Evolutionary conservation across 2,329 filamentous ascomycete species (phyloP).

Genomic region (Fusarium sp.): DNA sequence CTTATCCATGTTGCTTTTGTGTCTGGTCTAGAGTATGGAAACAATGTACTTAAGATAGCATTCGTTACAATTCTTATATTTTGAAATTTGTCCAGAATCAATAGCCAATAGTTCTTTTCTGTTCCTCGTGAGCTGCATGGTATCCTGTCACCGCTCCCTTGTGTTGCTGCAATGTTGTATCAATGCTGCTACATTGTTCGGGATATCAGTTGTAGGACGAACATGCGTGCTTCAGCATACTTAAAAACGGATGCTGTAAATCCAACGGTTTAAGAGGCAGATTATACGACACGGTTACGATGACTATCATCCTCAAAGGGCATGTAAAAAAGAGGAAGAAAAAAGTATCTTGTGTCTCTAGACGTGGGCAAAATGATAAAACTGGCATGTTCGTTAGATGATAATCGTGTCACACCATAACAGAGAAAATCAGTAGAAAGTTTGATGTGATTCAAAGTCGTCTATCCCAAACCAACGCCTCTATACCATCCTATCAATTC

Average conservation of each 20-base stretch:
- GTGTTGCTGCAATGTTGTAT: not conserved
- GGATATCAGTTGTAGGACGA: no score
- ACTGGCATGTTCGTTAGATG: not conserved
- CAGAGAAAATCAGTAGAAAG: slow-evolving; percentile 18
- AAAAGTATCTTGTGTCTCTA: not conserved
- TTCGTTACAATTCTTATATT: slow-evolving; percentile 6
- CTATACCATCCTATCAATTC: slow-evolving; percentile 41
- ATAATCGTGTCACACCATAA: not conserved
- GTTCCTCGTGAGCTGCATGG: not conserved
- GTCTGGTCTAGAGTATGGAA: slow-evolving; percentile 10
- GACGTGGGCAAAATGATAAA: not conserved
- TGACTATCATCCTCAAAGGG: not conserved
- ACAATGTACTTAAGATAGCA: slow-evolving; percentile 23
- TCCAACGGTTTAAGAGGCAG: not conserved
- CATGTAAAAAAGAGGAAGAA: not conserved
- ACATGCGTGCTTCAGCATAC: no score
- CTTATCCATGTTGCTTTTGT: not conserved
- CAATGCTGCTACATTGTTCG: no score
- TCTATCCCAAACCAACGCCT: slow-evolving; percentile 47
- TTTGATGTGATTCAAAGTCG: slow-evolving; percentile 38
- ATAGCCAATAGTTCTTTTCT: not conserved
- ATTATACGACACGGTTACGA: not conserved
- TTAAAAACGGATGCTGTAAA: no score
- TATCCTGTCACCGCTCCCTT: not conserved
- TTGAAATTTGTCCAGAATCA: not conserved